Percentiles rank a stretch among this genome's conserved stretches.
These are phyloP conservation scores for Aspergillus arachidicola DNA, from an alignment of 2,329 filamentous ascomycete species.

Conservation along the genomic window DNA sequence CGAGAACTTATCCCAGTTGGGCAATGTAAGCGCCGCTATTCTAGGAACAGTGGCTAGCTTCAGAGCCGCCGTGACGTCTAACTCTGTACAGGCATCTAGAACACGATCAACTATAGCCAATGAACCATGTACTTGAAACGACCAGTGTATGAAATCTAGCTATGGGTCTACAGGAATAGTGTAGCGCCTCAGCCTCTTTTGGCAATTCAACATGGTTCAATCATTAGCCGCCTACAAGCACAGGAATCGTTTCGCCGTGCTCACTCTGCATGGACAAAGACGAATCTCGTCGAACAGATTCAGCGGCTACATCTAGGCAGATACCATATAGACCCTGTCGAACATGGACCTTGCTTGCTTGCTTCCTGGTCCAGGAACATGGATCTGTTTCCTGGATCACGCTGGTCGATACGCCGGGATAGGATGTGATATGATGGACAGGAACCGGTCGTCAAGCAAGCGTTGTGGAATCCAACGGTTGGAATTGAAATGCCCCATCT, in stretches of 20 bases:
- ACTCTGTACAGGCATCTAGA: neutral
- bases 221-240: neutral
- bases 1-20: neutral
- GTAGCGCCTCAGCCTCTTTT: neutral
- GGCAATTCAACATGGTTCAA: neutral
- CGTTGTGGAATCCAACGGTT: neutral
- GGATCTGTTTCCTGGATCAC: neutral
- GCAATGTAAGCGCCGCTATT: slow-evolving; percentile 7
- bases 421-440: neutral
- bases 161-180: neutral
- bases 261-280: neutral
- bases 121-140: neutral
- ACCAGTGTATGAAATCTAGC: neutral
- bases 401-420: neutral
- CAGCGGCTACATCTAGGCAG: slow-evolving; percentile 1
- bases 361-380: neutral
- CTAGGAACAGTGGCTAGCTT: neutral
- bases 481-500: neutral
- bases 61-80: neutral
- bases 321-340: neutral
- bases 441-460: neutral
- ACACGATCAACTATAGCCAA: neutral
- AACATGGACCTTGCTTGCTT: neutral
- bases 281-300: neutral
- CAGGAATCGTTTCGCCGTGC: neutral